These are phyloP conservation scores for Claviceps capensis DNA, from an alignment of 2,329 filamentous ascomycete species.

Conservation along the genomic window DNA sequence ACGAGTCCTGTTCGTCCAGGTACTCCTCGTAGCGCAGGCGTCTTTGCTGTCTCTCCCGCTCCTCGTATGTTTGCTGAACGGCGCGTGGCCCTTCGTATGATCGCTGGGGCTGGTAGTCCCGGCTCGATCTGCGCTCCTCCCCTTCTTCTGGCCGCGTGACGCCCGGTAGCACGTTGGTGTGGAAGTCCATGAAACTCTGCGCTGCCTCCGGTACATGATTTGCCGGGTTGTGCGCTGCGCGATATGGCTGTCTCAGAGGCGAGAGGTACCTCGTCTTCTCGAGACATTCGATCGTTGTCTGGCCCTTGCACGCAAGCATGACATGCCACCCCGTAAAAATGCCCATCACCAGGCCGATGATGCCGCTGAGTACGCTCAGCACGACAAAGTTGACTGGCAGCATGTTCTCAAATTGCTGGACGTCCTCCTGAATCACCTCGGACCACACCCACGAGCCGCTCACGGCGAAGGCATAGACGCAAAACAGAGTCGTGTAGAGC, in stretches of 20 bases:
- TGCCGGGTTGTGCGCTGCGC: constrained; percentile 42
- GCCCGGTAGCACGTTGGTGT: constrained; percentile 69
- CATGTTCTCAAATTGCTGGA: constrained; percentile 57
- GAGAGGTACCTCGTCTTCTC: constrained; percentile 92
- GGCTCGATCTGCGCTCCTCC: constrained; percentile 36
- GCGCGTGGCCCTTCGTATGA: constrained; percentile 21
- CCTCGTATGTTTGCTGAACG: constrained; percentile 37
- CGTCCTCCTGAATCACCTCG: constrained; percentile 60
- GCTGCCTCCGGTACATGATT: constrained; percentile 38
- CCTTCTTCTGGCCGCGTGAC: constrained; percentile 73
- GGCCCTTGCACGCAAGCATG: constrained; percentile 59
- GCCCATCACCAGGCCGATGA: constrained; percentile 78
- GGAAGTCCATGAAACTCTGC: constrained; percentile 66
- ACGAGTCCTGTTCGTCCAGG: constrained; percentile 77
- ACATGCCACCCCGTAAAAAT: constrained; percentile 92
- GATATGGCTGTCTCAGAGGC: constrained; percentile 57
- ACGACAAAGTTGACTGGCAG: constrained; percentile 87
- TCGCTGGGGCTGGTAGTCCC: constrained; percentile 3
- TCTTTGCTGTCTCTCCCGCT: constrained; percentile 41
- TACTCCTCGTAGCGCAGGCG: constrained; percentile 53
- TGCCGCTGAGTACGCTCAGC: constrained; percentile 72
- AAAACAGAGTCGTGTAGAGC: constrained; percentile 77
- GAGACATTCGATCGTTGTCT: constrained; percentile 91
- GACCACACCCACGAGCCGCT: constrained; percentile 71
- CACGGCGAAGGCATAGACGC: constrained; percentile 66